Percentiles rank a stretch among this genome's conserved stretches.
Conservation (phyloP, 2,329 filamentous ascomycete species). For the Bipolaris oryzae region DNA sequence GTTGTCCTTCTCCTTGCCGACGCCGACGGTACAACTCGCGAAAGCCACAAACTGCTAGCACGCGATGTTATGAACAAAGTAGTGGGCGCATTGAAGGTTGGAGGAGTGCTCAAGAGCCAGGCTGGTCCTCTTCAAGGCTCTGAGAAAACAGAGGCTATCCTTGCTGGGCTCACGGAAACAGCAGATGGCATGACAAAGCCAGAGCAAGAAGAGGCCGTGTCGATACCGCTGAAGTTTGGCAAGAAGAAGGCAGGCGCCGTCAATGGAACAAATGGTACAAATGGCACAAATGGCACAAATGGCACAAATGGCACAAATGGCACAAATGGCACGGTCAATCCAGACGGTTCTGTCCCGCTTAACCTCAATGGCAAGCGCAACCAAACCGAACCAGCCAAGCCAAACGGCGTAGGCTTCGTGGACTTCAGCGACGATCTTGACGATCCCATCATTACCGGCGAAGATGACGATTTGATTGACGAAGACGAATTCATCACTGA, state of each 20-base stretch:
- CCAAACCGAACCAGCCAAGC: slow-evolving; percentile 47
- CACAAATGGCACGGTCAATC: slow-evolving; percentile 22
- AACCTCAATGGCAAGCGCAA: slow-evolving; percentile 52
- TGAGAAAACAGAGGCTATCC: slow-evolving; percentile 77
- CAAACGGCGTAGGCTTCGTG: slow-evolving; percentile 53
- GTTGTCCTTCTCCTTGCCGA: slow-evolving; percentile 83
- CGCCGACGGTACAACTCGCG: slow-evolving; percentile 66
- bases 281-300: slow-evolving; percentile 28
- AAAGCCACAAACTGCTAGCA: slow-evolving; percentile 68
- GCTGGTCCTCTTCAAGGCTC: slow-evolving; percentile 63
- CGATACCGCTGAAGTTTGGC: slow-evolving; percentile 68
- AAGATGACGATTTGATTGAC: slow-evolving; percentile 86
- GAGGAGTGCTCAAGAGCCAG: slow-evolving; percentile 71
- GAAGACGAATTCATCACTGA: slow-evolving; percentile 86
- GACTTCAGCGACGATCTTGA: slow-evolving; percentile 70
- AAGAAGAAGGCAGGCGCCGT: slow-evolving; percentile 61
- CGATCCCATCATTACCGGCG: slow-evolving; percentile 58
- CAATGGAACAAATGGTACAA: slow-evolving; percentile 30
- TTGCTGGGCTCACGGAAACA: slow-evolving; percentile 75
- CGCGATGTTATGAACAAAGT: slow-evolving; percentile 72
- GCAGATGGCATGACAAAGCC: slow-evolving; percentile 75
- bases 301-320: slow-evolving; percentile 26
- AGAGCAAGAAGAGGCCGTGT: slow-evolving; percentile 62
- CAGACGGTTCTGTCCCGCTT: slow-evolving; percentile 48
- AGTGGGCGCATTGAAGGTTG: slow-evolving; percentile 71